A percentile compares a stretch with the other conserved stretches of the same genome.
phyloP scores from a whole-genome alignment of 2,329 filamentous ascomycete species.

The Graphilbum fragrans region DNA sequence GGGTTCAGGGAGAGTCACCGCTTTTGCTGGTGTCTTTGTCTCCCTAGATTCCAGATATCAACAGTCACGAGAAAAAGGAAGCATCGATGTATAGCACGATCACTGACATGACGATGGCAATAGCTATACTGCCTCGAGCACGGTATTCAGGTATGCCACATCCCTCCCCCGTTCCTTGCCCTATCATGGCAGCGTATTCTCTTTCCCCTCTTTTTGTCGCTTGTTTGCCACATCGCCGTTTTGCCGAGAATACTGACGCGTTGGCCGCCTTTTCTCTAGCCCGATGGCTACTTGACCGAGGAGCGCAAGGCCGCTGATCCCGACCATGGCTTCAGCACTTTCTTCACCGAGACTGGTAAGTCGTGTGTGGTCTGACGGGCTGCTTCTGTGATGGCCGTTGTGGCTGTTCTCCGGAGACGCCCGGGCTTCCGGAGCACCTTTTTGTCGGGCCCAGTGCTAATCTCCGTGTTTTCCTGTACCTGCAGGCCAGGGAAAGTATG shows the following conservation, averaged over 20 bases:
- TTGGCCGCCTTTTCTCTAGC: constrained; percentile 42
- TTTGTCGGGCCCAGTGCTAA: background rate
- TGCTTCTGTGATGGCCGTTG: background rate
- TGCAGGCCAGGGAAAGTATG: constrained; percentile 93
- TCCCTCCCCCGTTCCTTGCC: background rate
- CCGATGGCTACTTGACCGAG: constrained; percentile 96
- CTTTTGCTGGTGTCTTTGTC: no score
- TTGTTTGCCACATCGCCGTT: background rate
- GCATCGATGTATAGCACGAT: no score
- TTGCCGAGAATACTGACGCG: background rate
- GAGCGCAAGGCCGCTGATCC: constrained; percentile 89
- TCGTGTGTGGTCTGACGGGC: no score
- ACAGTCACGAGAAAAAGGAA: background rate
- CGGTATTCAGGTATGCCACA: constrained; percentile 75
- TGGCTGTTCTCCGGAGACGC: background rate
- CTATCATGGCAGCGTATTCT: background rate
- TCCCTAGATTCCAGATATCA: background rate
- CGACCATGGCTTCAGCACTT: constrained; percentile 98
- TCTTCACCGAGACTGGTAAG: constrained; percentile 98
- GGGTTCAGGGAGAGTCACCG: background rate
- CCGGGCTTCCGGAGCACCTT: background rate
- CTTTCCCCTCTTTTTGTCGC: background rate
- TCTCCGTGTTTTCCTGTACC: background rate
- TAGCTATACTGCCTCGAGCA: constrained; percentile 99
- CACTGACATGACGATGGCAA: constrained; percentile 4